Evolutionary conservation across 306 rosid genomes (phyloP).

Genomic region (Prunus armeniaca): DNA sequence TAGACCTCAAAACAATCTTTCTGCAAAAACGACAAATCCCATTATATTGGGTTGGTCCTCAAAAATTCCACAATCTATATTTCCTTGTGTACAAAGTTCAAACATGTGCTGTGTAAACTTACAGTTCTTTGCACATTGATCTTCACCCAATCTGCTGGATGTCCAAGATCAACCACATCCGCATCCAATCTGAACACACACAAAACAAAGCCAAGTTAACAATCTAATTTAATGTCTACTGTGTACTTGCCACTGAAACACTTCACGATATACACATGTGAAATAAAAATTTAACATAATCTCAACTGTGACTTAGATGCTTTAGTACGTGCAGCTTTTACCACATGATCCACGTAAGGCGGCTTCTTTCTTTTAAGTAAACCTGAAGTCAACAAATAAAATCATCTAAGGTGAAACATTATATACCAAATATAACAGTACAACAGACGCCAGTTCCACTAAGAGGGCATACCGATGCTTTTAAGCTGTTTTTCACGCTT

Average conservation of each 20-base stretch:
- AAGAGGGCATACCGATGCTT: slow-evolving; percentile 62
- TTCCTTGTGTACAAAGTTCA: slow-evolving; percentile 18
- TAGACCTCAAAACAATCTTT: slow-evolving; percentile 95
- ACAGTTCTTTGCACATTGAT: slow-evolving; percentile 92
- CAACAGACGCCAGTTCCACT: slow-evolving; percentile 13
- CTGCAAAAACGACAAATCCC: slow-evolving; percentile 45
- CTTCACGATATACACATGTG: neutral
- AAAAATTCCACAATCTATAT: slow-evolving; percentile 3
- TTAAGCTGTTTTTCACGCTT: slow-evolving; percentile 96
- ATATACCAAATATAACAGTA: neutral
- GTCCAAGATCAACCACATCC: slow-evolving; percentile 77
- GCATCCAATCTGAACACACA: slow-evolving; percentile 63
- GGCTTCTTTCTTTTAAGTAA: slow-evolving; percentile 83
- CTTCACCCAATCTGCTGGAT: slow-evolving; percentile 99
- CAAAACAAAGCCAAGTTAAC: slow-evolving; percentile 29
- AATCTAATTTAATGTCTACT: slow-evolving; percentile 10
- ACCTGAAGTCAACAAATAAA: slow-evolving; percentile 46
- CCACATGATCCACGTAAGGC: slow-evolving; percentile 59
- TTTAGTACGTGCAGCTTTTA: slow-evolving; percentile 74
- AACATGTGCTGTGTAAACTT: slow-evolving; percentile 34
- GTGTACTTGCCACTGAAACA: slow-evolving; percentile 9
- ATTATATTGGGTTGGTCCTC: slow-evolving; percentile 10
- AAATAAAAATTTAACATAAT: slow-evolving; percentile 15
- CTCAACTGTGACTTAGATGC: slow-evolving; percentile 86
- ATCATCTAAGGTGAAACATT: slow-evolving; percentile 23